Percentiles rank a stretch among this genome's conserved stretches.
These are phyloP conservation scores for Trichosporon sp. DNA, from an alignment of 1,284 basidiomycete species.

Conservation along the genomic window DNA sequence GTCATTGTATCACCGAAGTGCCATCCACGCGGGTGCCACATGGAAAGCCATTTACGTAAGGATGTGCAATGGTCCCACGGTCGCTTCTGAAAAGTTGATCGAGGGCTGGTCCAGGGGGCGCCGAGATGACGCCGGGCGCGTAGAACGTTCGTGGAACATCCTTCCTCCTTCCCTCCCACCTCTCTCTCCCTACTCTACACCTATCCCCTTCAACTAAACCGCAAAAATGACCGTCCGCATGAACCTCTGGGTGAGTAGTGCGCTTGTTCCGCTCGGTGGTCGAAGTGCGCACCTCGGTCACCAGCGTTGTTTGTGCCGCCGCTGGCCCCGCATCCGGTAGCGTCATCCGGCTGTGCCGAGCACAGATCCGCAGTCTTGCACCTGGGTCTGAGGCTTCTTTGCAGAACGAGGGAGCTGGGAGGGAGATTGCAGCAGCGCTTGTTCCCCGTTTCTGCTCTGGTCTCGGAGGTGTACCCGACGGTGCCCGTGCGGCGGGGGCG, in stretches of 20 bases:
- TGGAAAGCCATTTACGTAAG: neutral
- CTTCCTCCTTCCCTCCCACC: slow-evolving; percentile 5
- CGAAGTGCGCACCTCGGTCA: neutral
- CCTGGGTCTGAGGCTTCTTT: neutral
- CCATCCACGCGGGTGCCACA: neutral
- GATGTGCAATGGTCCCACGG: neutral
- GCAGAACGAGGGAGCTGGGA: no score
- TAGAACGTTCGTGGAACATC: slow-evolving; percentile 2
- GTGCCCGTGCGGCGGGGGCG: neutral
- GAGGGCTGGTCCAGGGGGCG: neutral
- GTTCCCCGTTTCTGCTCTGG: neutral
- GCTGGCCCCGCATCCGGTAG: neutral
- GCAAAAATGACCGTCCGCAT: slow-evolving; percentile 42
- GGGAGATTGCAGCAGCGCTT: neutral
- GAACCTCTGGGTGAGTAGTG: slow-evolving; percentile 44
- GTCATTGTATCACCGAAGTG: neutral
- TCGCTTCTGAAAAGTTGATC: slow-evolving; percentile 14
- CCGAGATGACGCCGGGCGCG: neutral
- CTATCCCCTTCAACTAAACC: neutral
- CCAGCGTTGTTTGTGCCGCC: neutral
- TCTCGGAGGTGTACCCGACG: neutral
- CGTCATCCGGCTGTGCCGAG: neutral
- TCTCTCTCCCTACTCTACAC: neutral
- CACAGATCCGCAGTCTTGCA: neutral
- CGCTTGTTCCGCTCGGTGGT: neutral